Base-by-base conservation (phyloP, 179 eudicot species). In the Silene vulgaris region DNA sequence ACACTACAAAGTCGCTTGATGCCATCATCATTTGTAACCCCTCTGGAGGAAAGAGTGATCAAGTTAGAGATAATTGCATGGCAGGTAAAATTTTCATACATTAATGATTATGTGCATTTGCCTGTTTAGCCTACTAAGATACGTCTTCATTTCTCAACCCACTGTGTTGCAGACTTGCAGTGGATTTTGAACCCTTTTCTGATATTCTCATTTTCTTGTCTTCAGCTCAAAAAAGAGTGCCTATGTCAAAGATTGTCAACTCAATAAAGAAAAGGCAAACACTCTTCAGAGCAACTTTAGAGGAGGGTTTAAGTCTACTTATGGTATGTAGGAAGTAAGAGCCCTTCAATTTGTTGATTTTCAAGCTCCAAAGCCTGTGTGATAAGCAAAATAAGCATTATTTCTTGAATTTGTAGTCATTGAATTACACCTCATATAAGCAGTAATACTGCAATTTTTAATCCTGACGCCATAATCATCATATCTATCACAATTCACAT, bases 241-340 rank as follows among this genome's bases (percentile, higher is more conserved):
- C 82, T 48, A 45, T 80, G 60, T 65, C 87, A 50, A 87, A 79
- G 80, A 66, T 84, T 74, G 62, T 85, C 63, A 82, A 77, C 74
- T 80, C 87, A 57, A 84, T 93, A 86, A 89, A 82, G 83, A 91
- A 77, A 82, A 88, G 95, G 75, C 95, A 91, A 75, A 73, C 62
- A 59, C 76, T 85, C 61, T 88, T 93, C 80, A 85, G 69, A 84
- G 76, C 75, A 74, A 77, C 76, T 77, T 78, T 91, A 63, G 80
- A 75, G 74, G 72, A 69, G 26, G 80, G 82, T 73, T 77, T 87
- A 50, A 82, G 80, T 75, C 80, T 78, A 77, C 71, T 82, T 69
- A 67, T 79, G 89, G 98, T 93, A 87, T 63, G 83, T 52, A 71
- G 69, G 52, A 65, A 40, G 21, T 63, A 23, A 32, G 16, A 32